Evolutionary conservation across 495 filamentous ascomycete genomes (phyloP).

Genomic region (Aspergillus incahuasiensis): DNA sequence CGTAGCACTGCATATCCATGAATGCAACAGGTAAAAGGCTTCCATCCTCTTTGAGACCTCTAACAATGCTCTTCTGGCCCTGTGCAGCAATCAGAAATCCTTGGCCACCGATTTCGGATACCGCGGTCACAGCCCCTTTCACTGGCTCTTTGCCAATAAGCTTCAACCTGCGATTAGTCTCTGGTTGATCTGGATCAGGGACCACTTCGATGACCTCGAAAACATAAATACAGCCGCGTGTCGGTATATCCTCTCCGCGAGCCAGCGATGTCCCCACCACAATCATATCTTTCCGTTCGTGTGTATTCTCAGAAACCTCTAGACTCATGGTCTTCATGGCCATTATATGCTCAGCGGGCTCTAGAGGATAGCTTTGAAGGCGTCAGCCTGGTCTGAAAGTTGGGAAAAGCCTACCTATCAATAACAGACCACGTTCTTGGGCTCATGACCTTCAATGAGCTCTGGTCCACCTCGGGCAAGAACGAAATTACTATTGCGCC

Average conservation of each 20-base stretch:
- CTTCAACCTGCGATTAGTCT: conserved; percentile 79
- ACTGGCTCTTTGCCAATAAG: conserved; percentile 84
- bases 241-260: conserved; percentile 82
- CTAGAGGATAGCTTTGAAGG: conserved; percentile 48
- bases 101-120: conserved; percentile 85
- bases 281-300: conserved; percentile 75
- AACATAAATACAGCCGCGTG: conserved; percentile 81
- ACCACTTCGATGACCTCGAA: conserved; percentile 89
- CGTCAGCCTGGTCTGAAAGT: neutral
- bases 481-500: conserved; percentile 45
- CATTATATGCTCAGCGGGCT: conserved; percentile 68
- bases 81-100: conserved; percentile 88
- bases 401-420: conserved; percentile 52
- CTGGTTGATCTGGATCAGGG: conserved; percentile 77
- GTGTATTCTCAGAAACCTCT: conserved; percentile 84
- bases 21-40: conserved; percentile 91
- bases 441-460: conserved; percentile 67
- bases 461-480: conserved; percentile 62
- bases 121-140: conserved; percentile 84
- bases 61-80: conserved; percentile 94
- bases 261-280: conserved; percentile 79
- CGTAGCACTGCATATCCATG: conserved; percentile 94
- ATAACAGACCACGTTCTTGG: conserved; percentile 72
- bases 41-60: conserved; percentile 92
- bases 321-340: conserved; percentile 79